Conservation (phyloP, 257 asterid species). For the Solanum pennellii region DNA sequence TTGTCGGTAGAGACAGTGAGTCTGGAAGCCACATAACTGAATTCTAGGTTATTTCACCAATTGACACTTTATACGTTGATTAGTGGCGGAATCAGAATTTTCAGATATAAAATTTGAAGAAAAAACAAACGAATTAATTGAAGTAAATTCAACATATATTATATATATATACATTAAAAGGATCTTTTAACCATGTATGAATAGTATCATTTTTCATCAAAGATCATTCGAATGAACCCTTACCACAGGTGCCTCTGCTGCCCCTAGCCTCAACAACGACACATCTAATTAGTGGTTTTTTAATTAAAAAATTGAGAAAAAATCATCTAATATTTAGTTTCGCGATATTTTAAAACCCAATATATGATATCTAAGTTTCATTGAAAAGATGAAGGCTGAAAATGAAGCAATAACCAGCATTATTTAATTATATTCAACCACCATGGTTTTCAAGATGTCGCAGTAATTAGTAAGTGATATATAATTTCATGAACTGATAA, state of each 20-base stretch:
- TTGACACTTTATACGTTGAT: background rate
- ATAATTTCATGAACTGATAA: background rate
- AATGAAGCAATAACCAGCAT: background rate
- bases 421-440: background rate
- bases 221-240: fast-evolving
- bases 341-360: background rate
- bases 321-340: background rate
- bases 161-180: too few species aligned
- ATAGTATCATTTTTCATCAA: too few species aligned
- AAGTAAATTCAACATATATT: too few species aligned
- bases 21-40: background rate
- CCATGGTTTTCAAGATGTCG: background rate
- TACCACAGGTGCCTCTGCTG: too few species aligned
- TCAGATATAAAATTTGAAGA: too few species aligned
- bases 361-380: background rate
- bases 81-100: too few species aligned
- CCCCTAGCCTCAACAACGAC: background rate
- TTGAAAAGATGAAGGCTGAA: background rate
- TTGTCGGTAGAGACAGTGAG: constrained; percentile 2
- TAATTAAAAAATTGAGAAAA: background rate
- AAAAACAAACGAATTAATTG: too few species aligned
- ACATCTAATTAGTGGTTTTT: background rate
- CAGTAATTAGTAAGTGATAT: background rate
- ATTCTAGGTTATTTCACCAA: background rate
- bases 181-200: too few species aligned